Conservation (phyloP, 306 rosid genomes). For the Gynostemma pentaphyllum region DNA sequence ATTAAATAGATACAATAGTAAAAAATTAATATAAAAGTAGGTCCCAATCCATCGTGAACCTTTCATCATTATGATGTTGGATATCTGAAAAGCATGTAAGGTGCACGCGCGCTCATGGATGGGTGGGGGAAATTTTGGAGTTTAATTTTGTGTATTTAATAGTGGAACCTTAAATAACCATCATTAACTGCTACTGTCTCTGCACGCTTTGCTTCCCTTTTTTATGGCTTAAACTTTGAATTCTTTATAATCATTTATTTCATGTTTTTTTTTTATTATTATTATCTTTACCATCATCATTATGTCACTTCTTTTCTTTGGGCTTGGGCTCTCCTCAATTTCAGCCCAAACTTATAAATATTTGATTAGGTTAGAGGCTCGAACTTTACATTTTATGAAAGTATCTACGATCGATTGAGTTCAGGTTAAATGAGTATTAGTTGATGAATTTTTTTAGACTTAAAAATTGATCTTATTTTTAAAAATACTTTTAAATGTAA, state of each 20-base stretch:
- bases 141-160: not conserved
- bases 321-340: not conserved
- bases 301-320: not conserved
- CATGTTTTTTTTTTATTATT: not conserved
- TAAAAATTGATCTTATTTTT: too few relatives aligned
- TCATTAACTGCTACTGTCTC: slow-evolving; percentile 20
- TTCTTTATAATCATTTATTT: slow-evolving; percentile 6
- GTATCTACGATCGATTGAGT: too few relatives aligned
- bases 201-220: slow-evolving; percentile 36
- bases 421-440: too few relatives aligned
- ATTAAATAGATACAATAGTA: too few relatives aligned
- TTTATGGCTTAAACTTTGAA: not conserved
- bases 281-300: not conserved
- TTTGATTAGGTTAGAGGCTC: too few relatives aligned
- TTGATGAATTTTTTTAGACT: too few relatives aligned
- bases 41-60: too few relatives aligned
- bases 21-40: too few relatives aligned
- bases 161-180: slow-evolving; percentile 17
- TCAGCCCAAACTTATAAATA: not conserved
- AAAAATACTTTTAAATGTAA: too few relatives aligned
- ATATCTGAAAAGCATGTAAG: not conserved
- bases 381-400: too few relatives aligned
- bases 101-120: slow-evolving; percentile 18
- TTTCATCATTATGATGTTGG: not conserved
- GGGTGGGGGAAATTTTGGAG: not conserved